phyloP scores from a whole-genome alignment of 164 flowering plant species.

The Dillenia suffruticosa region DNA sequence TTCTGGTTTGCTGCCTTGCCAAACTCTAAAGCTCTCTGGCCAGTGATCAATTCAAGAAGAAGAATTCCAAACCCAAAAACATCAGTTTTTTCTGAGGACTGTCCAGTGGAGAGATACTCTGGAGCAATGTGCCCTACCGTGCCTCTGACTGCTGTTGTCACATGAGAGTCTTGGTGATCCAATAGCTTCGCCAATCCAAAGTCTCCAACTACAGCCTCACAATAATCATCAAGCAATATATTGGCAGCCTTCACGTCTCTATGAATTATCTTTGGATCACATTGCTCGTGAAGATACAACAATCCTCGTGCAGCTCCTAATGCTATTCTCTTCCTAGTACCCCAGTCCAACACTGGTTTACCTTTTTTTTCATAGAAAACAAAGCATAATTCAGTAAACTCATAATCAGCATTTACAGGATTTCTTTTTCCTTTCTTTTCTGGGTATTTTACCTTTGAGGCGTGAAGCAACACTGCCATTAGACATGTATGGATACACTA shows the following conservation, averaged over 20 bases:
- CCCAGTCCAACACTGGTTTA: slow-evolving; percentile 75
- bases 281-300: slow-evolving; percentile 86
- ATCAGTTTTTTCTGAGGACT: slow-evolving; percentile 93
- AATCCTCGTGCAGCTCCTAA: slow-evolving; percentile 84
- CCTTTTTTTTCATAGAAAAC: slow-evolving; percentile 22
- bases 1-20: slow-evolving; percentile 87
- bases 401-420: no score
- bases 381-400: not conserved
- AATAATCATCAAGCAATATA: slow-evolving; percentile 78
- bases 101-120: slow-evolving; percentile 91
- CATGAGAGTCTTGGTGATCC: slow-evolving; percentile 90
- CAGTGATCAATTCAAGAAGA: slow-evolving; percentile 86
- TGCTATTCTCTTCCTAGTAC: slow-evolving; percentile 78
- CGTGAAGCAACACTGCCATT: slow-evolving; percentile 86
- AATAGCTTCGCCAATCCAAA: slow-evolving; percentile 92
- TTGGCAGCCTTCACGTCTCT: slow-evolving; percentile 95
- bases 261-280: slow-evolving; percentile 92
- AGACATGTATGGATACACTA: slow-evolving; percentile 78
- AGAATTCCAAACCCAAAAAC: slow-evolving; percentile 94
- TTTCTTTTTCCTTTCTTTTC: no score
- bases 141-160: slow-evolving; percentile 92
- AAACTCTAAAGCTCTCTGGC: slow-evolving; percentile 80
- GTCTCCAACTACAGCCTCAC: slow-evolving; percentile 93
- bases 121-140: slow-evolving; percentile 98
- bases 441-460: slow-evolving; percentile 46